phyloP scores from a whole-genome alignment of 495 filamentous ascomycete species.

The Xylaria flabelliformis region DNA sequence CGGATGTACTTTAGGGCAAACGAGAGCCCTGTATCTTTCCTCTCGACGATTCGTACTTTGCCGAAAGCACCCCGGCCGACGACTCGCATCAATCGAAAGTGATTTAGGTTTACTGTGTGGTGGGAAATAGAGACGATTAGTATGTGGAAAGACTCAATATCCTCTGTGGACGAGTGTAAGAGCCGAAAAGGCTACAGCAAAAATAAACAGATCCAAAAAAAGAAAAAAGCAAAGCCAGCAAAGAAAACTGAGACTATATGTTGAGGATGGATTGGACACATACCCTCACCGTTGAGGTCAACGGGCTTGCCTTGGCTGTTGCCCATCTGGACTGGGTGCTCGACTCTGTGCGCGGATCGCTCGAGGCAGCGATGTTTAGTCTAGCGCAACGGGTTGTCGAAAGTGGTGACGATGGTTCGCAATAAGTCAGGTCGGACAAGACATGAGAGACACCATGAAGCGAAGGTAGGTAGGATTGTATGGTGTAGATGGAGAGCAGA shows the following conservation, averaged over 20 bases:
- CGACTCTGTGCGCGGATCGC: constrained; percentile 19
- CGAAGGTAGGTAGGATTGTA: background rate
- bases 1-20: constrained; percentile 98
- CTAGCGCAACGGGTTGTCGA: constrained; percentile 20
- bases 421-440: constrained; percentile 26
- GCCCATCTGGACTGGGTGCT: constrained; percentile 67
- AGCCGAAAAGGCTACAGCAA: background rate
- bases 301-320: constrained; percentile 94
- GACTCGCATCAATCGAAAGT: constrained; percentile 92
- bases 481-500: background rate
- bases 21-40: constrained; percentile 88
- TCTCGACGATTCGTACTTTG: constrained; percentile 97
- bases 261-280: constrained; percentile 36
- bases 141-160: constrained; percentile 14
- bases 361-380: constrained; percentile 14
- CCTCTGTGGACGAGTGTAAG: background rate
- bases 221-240: background rate
- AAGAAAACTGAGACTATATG: background rate
- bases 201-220: too few species aligned
- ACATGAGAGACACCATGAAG: constrained; percentile 21
- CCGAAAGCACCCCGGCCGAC: constrained; percentile 98
- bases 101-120: constrained; percentile 86
- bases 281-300: constrained; percentile 91
- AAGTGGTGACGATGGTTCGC: constrained; percentile 12
- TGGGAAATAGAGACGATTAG: constrained; percentile 32